Evolutionary conservation across 2,329 filamentous ascomycete species (phyloP), one percentile per base, ranked within the genome.

Genomic region (Fusarium virguliforme): DNA sequence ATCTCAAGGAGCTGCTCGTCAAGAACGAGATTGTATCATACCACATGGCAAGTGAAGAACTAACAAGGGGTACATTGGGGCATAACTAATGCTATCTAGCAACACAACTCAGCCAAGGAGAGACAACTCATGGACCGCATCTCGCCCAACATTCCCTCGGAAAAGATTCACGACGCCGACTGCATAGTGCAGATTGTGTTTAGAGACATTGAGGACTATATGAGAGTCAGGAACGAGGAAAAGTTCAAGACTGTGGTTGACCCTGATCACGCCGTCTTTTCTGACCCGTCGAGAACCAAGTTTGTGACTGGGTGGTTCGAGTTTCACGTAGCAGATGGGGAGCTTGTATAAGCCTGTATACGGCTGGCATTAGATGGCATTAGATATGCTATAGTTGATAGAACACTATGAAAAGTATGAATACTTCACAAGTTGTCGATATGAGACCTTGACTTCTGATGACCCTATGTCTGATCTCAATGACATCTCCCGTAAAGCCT

Each of bases 1-100:
- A 73, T 40, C 60, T 73, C 10, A 74, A 70, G 18, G 68, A 70
- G 6, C 54, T 75, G 24, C 67, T 75, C 30, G 48, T 72, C 43
- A 65, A 74, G 55, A 74, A 75, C 56, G 62, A 65, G 28, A 75
- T 75, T 30, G 64, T 72, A 18, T 74, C 72, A 7, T 75, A 73
- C 38, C 71, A 73, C 22, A 75, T 74, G 73, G 70, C 58, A 51
- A 46, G 60, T 43, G 8, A 4, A 8, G 7, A 2, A 18, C 9
- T 30, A 18, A n/a, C 5, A 1, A 7, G 3, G 18, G 1, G 26
- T 18, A 18, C 3, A 18, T 18, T n/a, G 18, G 10, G 2, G 10
- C 22, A 10, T 15, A 38, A 38, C 50, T 34, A 67, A 66, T 50
- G 62, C 32, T 24, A 13, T 22, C 8, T 46, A 73, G 71, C 71